These are phyloP conservation scores for Pholiota conissans DNA, from an alignment of 768 basidiomycete species.

Conservation along the genomic window DNA sequence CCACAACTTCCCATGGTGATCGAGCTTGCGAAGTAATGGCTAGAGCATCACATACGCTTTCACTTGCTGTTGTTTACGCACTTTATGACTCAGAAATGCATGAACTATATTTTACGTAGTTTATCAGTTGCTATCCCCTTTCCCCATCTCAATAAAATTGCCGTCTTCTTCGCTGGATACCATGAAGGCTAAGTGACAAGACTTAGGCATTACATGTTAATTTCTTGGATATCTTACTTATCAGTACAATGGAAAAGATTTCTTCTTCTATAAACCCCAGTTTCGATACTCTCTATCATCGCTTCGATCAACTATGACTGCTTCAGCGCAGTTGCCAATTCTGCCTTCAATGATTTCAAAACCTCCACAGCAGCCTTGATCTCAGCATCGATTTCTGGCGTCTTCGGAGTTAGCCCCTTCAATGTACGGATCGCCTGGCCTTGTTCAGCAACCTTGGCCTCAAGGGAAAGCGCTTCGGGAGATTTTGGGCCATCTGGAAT, in stretches of 20 bases:
- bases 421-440: conserved; percentile 71
- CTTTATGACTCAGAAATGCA: no score
- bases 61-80: no score
- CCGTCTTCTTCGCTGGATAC: no score
- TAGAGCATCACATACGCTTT: no score
- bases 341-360: conserved; percentile 65
- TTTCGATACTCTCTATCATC: background rate
- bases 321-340: conserved; percentile 37
- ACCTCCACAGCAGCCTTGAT: conserved; percentile 60
- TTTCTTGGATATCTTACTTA: background rate
- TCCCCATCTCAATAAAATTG: no score
- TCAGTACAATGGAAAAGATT: background rate
- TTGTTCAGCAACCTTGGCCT: conserved; percentile 74
- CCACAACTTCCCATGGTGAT: conserved; percentile 18
- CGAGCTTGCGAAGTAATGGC: background rate
- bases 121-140: no score
- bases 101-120: no score
- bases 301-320: background rate
- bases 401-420: conserved; percentile 63
- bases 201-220: background rate
- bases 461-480: conserved; percentile 69
- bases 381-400: conserved; percentile 59
- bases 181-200: no score
- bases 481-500: conserved; percentile 59
- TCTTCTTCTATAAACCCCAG: background rate